These are phyloP conservation scores for Porodaedalea pini DNA, from an alignment of 1,284 basidiomycete species.

Conservation along the genomic window DNA sequence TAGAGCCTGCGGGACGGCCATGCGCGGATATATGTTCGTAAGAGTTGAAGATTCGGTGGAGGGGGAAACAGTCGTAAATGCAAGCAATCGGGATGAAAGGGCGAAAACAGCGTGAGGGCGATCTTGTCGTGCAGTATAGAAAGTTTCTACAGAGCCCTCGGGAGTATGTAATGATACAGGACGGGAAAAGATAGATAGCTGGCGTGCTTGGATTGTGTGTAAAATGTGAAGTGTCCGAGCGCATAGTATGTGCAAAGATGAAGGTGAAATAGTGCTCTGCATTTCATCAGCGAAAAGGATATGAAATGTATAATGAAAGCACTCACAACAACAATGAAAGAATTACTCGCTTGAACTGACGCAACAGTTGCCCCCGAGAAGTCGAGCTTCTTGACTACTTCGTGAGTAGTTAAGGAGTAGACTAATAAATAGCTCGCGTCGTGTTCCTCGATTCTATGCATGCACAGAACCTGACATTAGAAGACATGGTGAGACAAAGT, in stretches of 20 bases:
- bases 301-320: not conserved
- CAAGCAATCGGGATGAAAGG: slow-evolving; percentile 59
- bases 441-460: slow-evolving; percentile 26
- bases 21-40: slow-evolving; percentile 25
- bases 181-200: slow-evolving; percentile 18
- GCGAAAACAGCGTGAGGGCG: slow-evolving; percentile 50
- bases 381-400: slow-evolving; percentile 47
- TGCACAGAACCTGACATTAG: not conserved
- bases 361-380: slow-evolving; percentile 37
- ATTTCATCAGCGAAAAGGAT: not conserved
- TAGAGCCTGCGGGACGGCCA: slow-evolving; percentile 25
- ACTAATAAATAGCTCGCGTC: slow-evolving; percentile 41
- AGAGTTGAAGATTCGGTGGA: slow-evolving; percentile 24
- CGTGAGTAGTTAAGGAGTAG: slow-evolving; percentile 59
- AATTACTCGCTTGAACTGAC: slow-evolving; percentile 46
- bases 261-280: slow-evolving; percentile 56
- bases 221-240: slow-evolving; percentile 48
- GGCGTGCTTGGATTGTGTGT: slow-evolving; percentile 39
- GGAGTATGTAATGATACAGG: slow-evolving; percentile 19
- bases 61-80: slow-evolving; percentile 49
- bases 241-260: slow-evolving; percentile 55
- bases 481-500: not conserved
- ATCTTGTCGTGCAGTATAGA: slow-evolving; percentile 19
- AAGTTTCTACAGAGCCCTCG: slow-evolving; percentile 12
- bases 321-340: slow-evolving; percentile 60